Evolutionary conservation across 768 basidiomycete species (phyloP), one percentile per base, ranked within the genome.

Genomic region (Mycena polygramma): DNA sequence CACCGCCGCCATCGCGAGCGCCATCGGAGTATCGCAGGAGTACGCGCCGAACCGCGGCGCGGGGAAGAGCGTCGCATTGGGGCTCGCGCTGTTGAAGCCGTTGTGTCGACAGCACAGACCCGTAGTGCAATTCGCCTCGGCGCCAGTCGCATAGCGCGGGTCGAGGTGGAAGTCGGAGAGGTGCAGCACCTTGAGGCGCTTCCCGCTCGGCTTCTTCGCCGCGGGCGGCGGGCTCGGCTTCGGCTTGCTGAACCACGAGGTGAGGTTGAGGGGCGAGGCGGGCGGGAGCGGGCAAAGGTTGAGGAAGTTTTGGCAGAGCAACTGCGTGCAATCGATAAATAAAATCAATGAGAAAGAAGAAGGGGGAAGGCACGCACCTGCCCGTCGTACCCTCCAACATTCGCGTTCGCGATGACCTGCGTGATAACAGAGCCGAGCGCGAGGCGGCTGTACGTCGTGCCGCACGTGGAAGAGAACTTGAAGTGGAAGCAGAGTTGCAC

Each of bases 131-230:
- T 93, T 92, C 13, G 89, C 91, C 79, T 93, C 92, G 2, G 91
- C 81, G 24, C 90, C 89, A 26, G 87, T 93, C 30, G 90, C 84
- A 74, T 88, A 93, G 26, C 92, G 86, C 46, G 92, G 90, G 77
- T 94, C 93, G 59, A 94, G 79, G 77, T 94, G 93, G 66, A 92
- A 83, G 75, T 94, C 93, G 1, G 92, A 92, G n/a, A 94, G 65
- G 76, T 94, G 93, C 66, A 94, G 79, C 0, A 94, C 89, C 76
- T 92, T 93, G 51, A 93, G 80, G 45, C 88, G 84, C 74, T 92
- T 79, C 15, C 92, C 92, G 52, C 88, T 92, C 19, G 86, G 85
- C 76, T 84, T 83, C 77, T 85, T 91, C 0, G 84, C 83, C 11
- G 82, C 69, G n/a, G 91, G 91, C 15, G 90, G 84, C 6, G 90